Evolutionary conservation across 495 filamentous ascomycete genomes (phyloP), one percentile per base, ranked within the genome.

Genomic region (Cercophora samala): DNA sequence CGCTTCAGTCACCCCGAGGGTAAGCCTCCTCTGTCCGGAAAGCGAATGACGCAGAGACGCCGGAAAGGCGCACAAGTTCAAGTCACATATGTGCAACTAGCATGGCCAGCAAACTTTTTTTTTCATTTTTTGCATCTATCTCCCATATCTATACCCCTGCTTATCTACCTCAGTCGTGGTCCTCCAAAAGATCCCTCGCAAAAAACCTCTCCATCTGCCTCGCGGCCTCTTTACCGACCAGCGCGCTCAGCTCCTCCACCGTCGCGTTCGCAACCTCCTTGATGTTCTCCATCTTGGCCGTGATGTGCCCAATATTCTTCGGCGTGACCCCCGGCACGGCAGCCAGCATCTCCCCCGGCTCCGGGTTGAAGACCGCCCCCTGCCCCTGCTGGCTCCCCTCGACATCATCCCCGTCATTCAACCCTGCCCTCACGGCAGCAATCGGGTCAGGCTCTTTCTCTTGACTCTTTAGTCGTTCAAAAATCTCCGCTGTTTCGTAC

Each of bases 401-500:
- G 17, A 74, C 77, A 64, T 86, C 84, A 62, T 81, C 75, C 21
- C 86, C 87, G 5, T 84, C 79, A 64, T 92, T 91, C 2, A 98
- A 79, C 0, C 95, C 95, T 18, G 92, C 85, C 61, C 90, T 85
- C 4, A 96, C 91, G 2, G 96, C 95, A 3, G 86, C 87, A 23
- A 97, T 84, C 17, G 96, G 96, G 75, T 99, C 92, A 1, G 95
- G 96, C 79, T 99, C 95, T 4, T 89, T 82, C 68, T 91, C 88
- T 65, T 90, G 87, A 70, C 91, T 91, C 80, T 99, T 99, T 23
- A 99, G 82, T 70, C 93, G 90, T 51, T 91, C 88, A 76, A 98
- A 98, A 68, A 99, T 98, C 79, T 97, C 93, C 5, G 95, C 95
- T 1, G 96, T 98, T 76, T 99, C 94, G 74, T 97, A 97, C 0